Base-by-base conservation (phyloP, 1,284 basidiomycete species). In the Sporisorium sorghi region DNA sequence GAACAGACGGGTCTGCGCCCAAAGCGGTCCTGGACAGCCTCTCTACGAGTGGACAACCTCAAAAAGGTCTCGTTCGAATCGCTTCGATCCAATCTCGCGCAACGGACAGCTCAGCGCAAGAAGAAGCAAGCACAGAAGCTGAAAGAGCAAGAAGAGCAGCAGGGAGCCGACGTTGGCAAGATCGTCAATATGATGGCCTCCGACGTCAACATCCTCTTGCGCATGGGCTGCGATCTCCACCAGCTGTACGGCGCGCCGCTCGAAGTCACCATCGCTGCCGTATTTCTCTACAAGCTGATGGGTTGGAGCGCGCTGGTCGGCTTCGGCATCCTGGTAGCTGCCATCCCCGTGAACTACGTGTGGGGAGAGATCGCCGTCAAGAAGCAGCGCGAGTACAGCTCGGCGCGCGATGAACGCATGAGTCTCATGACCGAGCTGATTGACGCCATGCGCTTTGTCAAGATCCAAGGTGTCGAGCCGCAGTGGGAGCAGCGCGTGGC, bases 291-390 rank as follows among this genome's bases (percentile, higher is more conserved):
- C 53, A 92, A 91, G 75, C 86, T 96, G 10, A 89, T 96, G 5
- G 94, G 93, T 0, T 87, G 88, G 85, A 91, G 92, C 7, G 92
- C 93, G 0, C 93, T 97, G 71, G 90, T 91, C 1, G 94, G 94
- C 7, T 90, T 95, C 70, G 67, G 90, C n/a, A 88, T 92, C n/a
- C 86, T 95, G 6, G 65, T 91, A 15, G 84, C 91, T 15, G 90
- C 90, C 15, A 90, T 90, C 86, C 93, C 93, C 0, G 79, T 93
- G 55, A 93, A 93, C 82, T 90, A 88, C 59, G 88, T 86, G 66
- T 83, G 93, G 43, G 87, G 90, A 7, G 87, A 86, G 61, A 88
- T 91, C 5, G 89, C 90, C 72, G 87, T 93, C 60, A 87, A 86
- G 59, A 90, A 91, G 89, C 91, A 66, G 92, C 91, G 83, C 90